Evolutionary conservation across 306 rosid genomes (phyloP).

Genomic region (Erythrophleum fordii): DNA sequence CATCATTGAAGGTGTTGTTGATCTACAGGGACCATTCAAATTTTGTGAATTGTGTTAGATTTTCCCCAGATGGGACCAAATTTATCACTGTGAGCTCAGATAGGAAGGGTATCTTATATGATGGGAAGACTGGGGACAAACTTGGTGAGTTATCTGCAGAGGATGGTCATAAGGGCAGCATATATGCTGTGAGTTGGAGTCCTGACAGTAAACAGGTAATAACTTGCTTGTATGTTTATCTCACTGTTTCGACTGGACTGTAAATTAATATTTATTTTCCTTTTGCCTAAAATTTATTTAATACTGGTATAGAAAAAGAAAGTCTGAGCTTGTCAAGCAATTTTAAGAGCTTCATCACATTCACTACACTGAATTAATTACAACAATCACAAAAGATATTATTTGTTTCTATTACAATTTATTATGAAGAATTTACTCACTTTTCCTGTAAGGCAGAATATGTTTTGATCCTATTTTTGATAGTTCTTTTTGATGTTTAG

Average conservation of each 20-base stretch:
- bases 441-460: not conserved
- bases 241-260: constrained; percentile 23
- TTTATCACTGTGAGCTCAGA: constrained; percentile 92
- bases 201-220: constrained; percentile 88
- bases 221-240: constrained; percentile 21
- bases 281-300: not conserved
- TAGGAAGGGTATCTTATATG: constrained; percentile 77
- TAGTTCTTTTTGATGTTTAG: not conserved
- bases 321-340: constrained; percentile 21
- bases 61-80: constrained; percentile 94
- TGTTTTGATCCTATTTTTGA: constrained; percentile 2
- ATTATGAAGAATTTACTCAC: not conserved
- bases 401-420: not conserved
- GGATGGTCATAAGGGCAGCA: constrained; percentile 92
- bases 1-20: not conserved
- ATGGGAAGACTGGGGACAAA: constrained; percentile 81
- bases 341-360: constrained; percentile 30
- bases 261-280: not conserved
- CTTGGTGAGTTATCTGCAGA: constrained; percentile 84
- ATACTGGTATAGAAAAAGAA: not conserved
- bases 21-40: constrained; percentile 94
- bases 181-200: constrained; percentile 96
- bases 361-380: not conserved
- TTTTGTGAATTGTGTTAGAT: constrained; percentile 86
- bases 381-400: not conserved